These are phyloP conservation scores for Leccinum disarticulatum DNA, from an alignment of 768 basidiomycete species.

Conservation along the genomic window DNA sequence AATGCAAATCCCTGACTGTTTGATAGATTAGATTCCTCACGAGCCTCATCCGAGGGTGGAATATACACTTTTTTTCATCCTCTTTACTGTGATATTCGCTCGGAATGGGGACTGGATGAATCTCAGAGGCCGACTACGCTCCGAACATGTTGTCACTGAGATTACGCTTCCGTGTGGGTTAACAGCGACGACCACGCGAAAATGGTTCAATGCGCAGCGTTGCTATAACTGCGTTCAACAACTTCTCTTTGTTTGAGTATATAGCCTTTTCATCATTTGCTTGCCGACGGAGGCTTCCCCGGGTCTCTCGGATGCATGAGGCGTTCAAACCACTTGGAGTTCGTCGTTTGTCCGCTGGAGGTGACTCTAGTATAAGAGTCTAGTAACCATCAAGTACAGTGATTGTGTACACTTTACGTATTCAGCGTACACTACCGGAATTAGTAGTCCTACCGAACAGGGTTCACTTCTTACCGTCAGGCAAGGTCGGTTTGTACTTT, in stretches of 20 bases:
- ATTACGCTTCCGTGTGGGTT: background rate
- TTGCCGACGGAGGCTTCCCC: too few species aligned
- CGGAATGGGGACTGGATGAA: background rate
- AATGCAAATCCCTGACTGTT: background rate
- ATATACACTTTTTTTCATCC: conserved; percentile 8
- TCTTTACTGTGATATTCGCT: background rate
- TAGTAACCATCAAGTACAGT: too few species aligned
- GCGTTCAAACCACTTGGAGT: too few species aligned
- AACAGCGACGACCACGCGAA: too few species aligned
- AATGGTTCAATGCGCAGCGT: background rate
- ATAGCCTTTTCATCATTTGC: too few species aligned
- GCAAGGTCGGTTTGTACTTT: background rate
- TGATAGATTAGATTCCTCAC: conserved; percentile 16
- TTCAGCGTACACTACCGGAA: background rate
- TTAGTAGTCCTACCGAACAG: background rate
- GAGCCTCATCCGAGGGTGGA: conserved; percentile 9
- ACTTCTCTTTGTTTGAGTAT: too few species aligned
- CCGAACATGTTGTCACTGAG: background rate
- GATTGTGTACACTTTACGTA: too few species aligned
- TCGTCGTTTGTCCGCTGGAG: too few species aligned
- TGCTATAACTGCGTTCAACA: background rate
- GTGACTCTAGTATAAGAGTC: too few species aligned
- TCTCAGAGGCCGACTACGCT: background rate
- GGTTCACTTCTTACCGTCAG: background rate
- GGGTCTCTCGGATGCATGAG: too few species aligned